Conservation (phyloP, 352 stramenopile species). For the Pythium sukuiense region DNA sequence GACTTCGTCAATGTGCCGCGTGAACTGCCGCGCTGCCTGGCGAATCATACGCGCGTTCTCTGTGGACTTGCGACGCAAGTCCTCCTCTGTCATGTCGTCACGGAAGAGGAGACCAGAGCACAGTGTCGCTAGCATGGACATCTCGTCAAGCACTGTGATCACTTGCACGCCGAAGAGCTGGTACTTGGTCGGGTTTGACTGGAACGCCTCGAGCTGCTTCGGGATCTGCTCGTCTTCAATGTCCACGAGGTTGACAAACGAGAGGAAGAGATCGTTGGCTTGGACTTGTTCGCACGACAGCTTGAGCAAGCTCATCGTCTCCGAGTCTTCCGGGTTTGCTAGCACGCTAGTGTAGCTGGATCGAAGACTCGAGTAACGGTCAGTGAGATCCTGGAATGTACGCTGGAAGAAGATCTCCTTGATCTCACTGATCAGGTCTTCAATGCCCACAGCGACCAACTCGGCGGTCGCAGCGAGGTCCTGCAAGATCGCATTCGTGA, state of each 20-base stretch:
- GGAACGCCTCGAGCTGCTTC: slow-evolving; percentile 14
- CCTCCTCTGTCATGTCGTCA: slow-evolving; percentile 13
- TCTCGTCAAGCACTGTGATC: slow-evolving; percentile 12
- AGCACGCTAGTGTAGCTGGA: slow-evolving; percentile 5
- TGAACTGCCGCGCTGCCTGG: slow-evolving; percentile 12
- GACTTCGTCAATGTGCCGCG: slow-evolving; percentile 15
- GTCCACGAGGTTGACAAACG: slow-evolving; percentile 20
- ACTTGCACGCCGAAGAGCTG: slow-evolving; percentile 15
- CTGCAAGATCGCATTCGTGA: slow-evolving; percentile 8
- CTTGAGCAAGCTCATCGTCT: slow-evolving; percentile 16
- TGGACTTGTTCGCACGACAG: slow-evolving; percentile 8
- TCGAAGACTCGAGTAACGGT: slow-evolving; percentile 15
- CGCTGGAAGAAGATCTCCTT: slow-evolving; percentile 16
- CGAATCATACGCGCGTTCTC: slow-evolving; percentile 15
- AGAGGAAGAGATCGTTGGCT: slow-evolving; percentile 17
- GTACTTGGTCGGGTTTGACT: slow-evolving; percentile 13
- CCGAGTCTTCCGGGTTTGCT: neutral
- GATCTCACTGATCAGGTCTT: slow-evolving; percentile 12
- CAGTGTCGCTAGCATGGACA: slow-evolving; percentile 14
- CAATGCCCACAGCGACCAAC: slow-evolving; percentile 6
- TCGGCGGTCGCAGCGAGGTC: slow-evolving; percentile 8
- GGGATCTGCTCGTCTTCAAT: slow-evolving; percentile 24
- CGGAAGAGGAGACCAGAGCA: slow-evolving; percentile 18
- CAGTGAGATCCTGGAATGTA: slow-evolving; percentile 5
- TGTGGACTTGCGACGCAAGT: slow-evolving; percentile 8